Base-by-base conservation (phyloP, 1,284 basidiomycete species). In the Afroboletus lepidellus region DNA sequence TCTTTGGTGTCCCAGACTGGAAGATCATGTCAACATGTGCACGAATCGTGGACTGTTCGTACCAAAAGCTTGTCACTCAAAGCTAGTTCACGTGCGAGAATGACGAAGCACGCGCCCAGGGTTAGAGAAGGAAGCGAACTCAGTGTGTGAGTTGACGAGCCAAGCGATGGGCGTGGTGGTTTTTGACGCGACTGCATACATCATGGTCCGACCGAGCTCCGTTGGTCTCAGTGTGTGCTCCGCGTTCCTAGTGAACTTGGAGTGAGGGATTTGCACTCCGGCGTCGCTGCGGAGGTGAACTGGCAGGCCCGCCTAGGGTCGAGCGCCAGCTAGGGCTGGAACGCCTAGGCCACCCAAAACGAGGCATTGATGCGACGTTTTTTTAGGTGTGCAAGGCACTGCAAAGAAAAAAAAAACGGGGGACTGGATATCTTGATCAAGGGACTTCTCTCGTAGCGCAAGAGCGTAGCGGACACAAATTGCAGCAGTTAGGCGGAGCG, bases 381-480 rank as follows among this genome's bases (percentile, higher is more conserved):
- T 34, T 51, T 51, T 51, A 23, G 50, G 62, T 50, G 45, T 32
- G 16, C 57, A 48, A 59, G 57, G 60, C 60, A 62, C 57, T 18
- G 38, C 20, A 23, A 46, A 25, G 25, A 33, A 48, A 45, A 41
- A 54, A 52, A 56, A 56, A 57, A 54, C 11, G 34, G 61, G 57
- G 20, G 36, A 38, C 21, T 13, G 49, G 43, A 51, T 8, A 9
- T 24, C 60, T 45, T 21, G 48, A 51, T 52, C 30, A 21, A 45
- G 54, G 49, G 41, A 41, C 54, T 65, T 66, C 51, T 59, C 41
- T 55, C 45, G 46, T 67, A 57, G 64, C 45, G 54, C 47, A 47
- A 36, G 48, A 60, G 60, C 41, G 54, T 62, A 51, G 63, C 66
- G 64, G 66, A 59, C 47, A 53, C 62, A 68, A 67, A 66, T 57